A percentile compares a stretch with the other conserved stretches of the same genome.
Evolutionary conservation across 495 filamentous ascomycete species (phyloP).

Genomic region (Aspergillus asperescens): DNA sequence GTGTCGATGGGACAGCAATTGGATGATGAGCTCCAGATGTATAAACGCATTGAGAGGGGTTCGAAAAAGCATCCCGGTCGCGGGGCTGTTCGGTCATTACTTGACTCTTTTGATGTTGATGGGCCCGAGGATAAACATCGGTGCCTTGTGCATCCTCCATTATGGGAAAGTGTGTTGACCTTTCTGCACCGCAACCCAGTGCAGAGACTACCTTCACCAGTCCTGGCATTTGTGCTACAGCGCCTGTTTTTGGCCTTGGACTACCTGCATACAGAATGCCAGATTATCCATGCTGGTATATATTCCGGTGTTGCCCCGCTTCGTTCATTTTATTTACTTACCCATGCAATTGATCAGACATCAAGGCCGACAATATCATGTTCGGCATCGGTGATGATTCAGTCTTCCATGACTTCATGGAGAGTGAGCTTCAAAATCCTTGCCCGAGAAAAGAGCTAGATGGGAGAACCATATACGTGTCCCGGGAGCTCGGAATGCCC

Average conservation of each 20-base stretch:
- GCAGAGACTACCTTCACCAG: constrained; percentile 18
- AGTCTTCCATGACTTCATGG: constrained; percentile 25
- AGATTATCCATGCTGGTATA: constrained; percentile 41
- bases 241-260: constrained; percentile 40
- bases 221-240: constrained; percentile 21
- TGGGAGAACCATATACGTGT: constrained; percentile 26
- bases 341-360: constrained; percentile 20
- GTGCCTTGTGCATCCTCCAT: constrained; percentile 38
- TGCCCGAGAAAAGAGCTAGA: constrained; percentile 25
- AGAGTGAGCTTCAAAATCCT: constrained; percentile 26
- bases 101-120: constrained; percentile 32
- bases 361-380: constrained; percentile 38
- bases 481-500: constrained; percentile 21
- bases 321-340: neutral
- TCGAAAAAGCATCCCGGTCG: constrained; percentile 24
- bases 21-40: constrained; percentile 34
- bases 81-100: constrained; percentile 18
- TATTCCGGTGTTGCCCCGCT: neutral
- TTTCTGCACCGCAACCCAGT: constrained; percentile 32
- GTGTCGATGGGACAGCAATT: constrained; percentile 23
- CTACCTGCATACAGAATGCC: constrained; percentile 43
- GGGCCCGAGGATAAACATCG: constrained; percentile 36
- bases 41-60: constrained; percentile 18
- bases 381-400: constrained; percentile 33
- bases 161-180: constrained; percentile 37